A percentile compares a stretch with the other conserved stretches of the same genome.
Evolutionary conservation across 2,329 filamentous ascomycete genomes (phyloP).

Genomic region (Colletotrichum costaricense): DNA sequence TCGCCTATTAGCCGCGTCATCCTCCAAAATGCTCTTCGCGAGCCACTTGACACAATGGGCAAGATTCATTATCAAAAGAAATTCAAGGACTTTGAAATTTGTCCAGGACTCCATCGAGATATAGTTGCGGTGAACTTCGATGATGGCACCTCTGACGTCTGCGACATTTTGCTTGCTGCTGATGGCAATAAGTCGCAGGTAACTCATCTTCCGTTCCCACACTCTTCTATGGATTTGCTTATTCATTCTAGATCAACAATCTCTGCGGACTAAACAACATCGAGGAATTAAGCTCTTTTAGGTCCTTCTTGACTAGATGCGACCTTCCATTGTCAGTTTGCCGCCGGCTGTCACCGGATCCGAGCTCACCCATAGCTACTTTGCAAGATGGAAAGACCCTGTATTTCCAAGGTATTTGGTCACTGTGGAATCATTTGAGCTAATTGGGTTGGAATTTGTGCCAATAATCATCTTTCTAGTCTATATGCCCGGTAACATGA

Average conservation of each 20-base stretch:
- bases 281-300: background rate
- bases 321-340: background rate
- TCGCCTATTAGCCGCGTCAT: background rate
- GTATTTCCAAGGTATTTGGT: background rate
- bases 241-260: background rate
- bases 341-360: background rate
- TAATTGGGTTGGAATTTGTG: no score
- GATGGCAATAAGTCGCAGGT: background rate
- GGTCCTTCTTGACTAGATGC: background rate
- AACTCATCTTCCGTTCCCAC: background rate
- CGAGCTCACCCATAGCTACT: background rate
- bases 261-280: background rate
- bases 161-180: background rate
- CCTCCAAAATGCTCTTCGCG: background rate
- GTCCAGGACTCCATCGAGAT: background rate
- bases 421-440: no score
- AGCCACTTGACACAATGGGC: background rate
- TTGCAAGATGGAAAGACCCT: background rate
- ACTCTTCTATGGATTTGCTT: background rate
- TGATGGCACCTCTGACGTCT: background rate
- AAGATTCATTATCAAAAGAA: background rate
- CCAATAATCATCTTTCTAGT: background rate
- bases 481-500: background rate
- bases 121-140: background rate
- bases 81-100: background rate